phyloP scores from a whole-genome alignment of 352 stramenopile species.

The Nothophytophthora sp. region DNA sequence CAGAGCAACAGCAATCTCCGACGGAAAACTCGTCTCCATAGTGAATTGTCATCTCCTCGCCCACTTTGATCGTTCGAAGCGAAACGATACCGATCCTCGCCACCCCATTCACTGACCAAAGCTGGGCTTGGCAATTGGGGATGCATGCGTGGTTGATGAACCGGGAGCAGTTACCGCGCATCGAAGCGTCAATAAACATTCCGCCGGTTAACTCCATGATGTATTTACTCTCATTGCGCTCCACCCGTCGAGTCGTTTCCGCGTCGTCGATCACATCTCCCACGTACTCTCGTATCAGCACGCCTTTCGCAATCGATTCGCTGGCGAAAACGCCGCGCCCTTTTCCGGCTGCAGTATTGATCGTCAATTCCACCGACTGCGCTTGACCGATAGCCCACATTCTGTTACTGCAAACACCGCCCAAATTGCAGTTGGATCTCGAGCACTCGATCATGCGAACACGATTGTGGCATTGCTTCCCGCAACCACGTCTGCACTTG shows the following conservation, averaged over 20 bases:
- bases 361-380: no score
- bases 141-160: slow-evolving; percentile 3
- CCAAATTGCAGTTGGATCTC: no score
- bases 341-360: neutral
- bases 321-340: neutral
- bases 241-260: neutral
- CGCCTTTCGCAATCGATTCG: neutral
- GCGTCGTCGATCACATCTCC: neutral
- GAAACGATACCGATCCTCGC: neutral
- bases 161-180: neutral
- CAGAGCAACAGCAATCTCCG: neutral
- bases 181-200: no score
- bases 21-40: neutral
- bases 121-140: neutral
- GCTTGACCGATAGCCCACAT: no score
- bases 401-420: no score
- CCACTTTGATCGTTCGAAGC: neutral
- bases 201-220: slow-evolving; percentile 7
- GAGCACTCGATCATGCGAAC: no score
- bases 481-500: no score
- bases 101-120: neutral
- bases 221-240: neutral
- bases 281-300: neutral
- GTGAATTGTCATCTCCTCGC: slow-evolving; percentile 2
- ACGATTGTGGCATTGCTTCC: no score